phyloP scores from a whole-genome alignment of 495 filamentous ascomycete genomes.

The Annulohypoxylon nitens region DNA sequence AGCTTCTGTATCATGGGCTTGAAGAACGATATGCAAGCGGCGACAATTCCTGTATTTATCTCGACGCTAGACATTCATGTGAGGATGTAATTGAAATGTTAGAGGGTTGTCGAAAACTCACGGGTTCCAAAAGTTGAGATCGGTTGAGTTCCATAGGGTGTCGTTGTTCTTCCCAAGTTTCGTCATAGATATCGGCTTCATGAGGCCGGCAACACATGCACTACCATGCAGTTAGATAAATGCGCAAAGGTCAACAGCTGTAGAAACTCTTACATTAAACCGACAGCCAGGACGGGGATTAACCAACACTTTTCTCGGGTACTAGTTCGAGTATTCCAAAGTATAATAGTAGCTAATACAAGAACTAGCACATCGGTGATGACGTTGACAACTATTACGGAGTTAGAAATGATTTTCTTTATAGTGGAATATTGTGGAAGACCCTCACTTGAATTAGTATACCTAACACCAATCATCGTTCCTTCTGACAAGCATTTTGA shows the following conservation, averaged over 20 bases:
- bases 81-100: not conserved
- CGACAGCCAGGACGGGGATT: slow-evolving; percentile 58
- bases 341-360: slow-evolving; percentile 59
- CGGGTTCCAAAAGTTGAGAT: slow-evolving; percentile 53
- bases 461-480: slow-evolving; percentile 53
- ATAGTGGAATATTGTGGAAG: not conserved
- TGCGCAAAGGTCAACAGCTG: not conserved
- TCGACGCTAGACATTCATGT: slow-evolving; percentile 15
- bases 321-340: slow-evolving; percentile 62
- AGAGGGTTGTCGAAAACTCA: not conserved
- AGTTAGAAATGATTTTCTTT: slow-evolving; percentile 36
- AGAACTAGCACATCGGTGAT: slow-evolving; percentile 60
- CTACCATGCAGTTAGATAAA: slow-evolving; percentile 40
- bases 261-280: slow-evolving; percentile 58
- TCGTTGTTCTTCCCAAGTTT: slow-evolving; percentile 59
- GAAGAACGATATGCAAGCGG: slow-evolving; percentile 15
- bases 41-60: slow-evolving; percentile 32
- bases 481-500: slow-evolving; percentile 53
- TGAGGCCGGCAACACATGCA: slow-evolving; percentile 60
- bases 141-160: slow-evolving; percentile 60
- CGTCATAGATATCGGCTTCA: slow-evolving; percentile 58
- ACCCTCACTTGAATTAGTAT: slow-evolving; percentile 52
- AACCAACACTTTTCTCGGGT: slow-evolving; percentile 56
- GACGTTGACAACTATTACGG: slow-evolving; percentile 55
- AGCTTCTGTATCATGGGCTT: slow-evolving; percentile 30